Evolutionary conservation across 1,284 basidiomycete genomes (phyloP), one percentile per base, ranked within the genome.

Genomic region (Ustilago loliicola): DNA sequence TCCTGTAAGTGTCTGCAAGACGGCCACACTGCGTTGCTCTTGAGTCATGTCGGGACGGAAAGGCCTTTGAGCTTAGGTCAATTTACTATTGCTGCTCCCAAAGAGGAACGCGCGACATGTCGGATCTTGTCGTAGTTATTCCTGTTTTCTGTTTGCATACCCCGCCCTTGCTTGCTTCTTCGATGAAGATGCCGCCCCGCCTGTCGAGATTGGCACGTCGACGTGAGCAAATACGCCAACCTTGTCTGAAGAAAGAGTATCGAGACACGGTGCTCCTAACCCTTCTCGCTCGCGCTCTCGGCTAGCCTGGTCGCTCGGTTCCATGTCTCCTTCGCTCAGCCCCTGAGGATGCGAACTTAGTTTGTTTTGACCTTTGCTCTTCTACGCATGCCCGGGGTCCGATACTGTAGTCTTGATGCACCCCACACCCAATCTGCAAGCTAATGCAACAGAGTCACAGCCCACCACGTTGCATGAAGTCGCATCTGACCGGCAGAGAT

Each of bases 131-230:
- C n/a, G n/a, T n/a, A n/a, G 23, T 21, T 50, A 6, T 48, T 25
- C 2, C 10, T 50, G 48, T 50, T 50, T 29, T 50, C 48, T 29
- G 27, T 25, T 50, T 29, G 48, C 48, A 50, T 29, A 30, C 32
- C 27, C 42, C 38, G 25, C 40, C 59, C 21, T 21, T 19, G 21
- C 21, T 21, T 19, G 21, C 21, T 25, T 10, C 21, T 54, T 29
- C 25, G 25, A 27, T 50, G 48, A 2, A 25, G 27, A 27, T 29
- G 27, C 23, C 48, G 25, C 25, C 25, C 48, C 23, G 48, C 48
- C 48, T 50, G 48, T 50, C 48, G 42, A 50, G 25, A 50, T 25
- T 50, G 25, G 48, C 48, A 29, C 25, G 45, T 50, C 23, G 27
- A 27, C 48, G 48, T 25, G 48, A 29, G 42, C 42, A 45, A 45